Base-by-base conservation (phyloP, 768 basidiomycete species). In the Termitomyces sp. region DNA sequence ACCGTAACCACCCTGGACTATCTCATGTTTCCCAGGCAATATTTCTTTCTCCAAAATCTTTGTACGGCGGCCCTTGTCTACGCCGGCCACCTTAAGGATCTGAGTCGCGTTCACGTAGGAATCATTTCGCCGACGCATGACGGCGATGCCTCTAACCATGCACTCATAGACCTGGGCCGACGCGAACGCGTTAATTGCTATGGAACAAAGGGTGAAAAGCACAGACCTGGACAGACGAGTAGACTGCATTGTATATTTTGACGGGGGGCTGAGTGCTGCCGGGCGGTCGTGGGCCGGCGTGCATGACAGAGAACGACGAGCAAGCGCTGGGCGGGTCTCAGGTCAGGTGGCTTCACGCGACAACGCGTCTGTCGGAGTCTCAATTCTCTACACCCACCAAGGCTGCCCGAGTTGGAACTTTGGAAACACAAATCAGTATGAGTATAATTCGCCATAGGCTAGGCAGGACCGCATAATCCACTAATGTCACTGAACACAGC, bases 1-100 rank as follows among this genome's bases (percentile, higher is more conserved):
- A 28, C 97, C 97, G 70, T 98, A 98, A 33, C 97, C 97, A 41
- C 97, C 97, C 72, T 98, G 97, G 5, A 99, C 93, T 71, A 98
- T 98, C 74, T 99, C 96, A 73, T 97, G 93, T 73, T 90, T 89
- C 50, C 94, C 95, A 58, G 91, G 90, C 46, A 95, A 82, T 62
- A 99, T 93, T 76, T 99, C 96, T 73, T 95, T 97, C 80, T 98
- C 91, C 14, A 93, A 78, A 56, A 98, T 97, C 82, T 98, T 98
- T 16, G 96, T 98, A 43, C 97, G 83, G 47, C 89, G 85, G 1
- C 95, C 95, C 74, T 99, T 99, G 77, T 96, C 94, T 61, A 98
- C 91, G 44, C 97, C 97, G 6, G 96, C 95, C 41, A 99, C 96
- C 75, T 99, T 99, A 66, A 99, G 85, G 62, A 99, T 98, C 73